Evolutionary conservation across 2,329 filamentous ascomycete genomes (phyloP).

Genomic region (Botrytis paeoniae): DNA sequence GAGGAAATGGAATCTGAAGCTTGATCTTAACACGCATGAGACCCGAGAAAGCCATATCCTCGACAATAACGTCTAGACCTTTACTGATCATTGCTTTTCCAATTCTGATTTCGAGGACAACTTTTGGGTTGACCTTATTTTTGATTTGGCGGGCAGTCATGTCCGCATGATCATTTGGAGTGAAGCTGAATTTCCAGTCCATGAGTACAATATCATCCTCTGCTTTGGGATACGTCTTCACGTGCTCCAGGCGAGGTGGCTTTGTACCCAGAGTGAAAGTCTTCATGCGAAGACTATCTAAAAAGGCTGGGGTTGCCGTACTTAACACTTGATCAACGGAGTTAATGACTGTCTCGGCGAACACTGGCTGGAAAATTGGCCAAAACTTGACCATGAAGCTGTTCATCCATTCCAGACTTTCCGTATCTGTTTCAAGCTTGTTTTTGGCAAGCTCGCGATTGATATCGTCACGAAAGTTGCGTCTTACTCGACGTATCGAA

Average conservation of each 20-base stretch:
- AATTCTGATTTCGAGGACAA: conserved; percentile 90
- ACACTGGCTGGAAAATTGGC: conserved; percentile 95
- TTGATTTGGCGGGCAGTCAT: conserved; percentile 86
- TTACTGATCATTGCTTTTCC: conserved; percentile 98
- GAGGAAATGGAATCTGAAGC: conserved; percentile 91
- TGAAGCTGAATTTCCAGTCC: conserved; percentile 99
- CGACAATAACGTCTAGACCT: conserved; percentile 93
- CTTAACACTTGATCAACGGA: conserved; percentile 96
- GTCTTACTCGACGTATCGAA: conserved; percentile 85
- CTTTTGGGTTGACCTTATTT: conserved; percentile 95
- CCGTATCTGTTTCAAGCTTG: conserved; percentile 82
- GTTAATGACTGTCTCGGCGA: conserved; percentile 87
- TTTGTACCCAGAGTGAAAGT: conserved; percentile 93
- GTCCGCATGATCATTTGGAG: conserved; percentile 87
- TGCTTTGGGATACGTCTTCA: conserved; percentile 95
- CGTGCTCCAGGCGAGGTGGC: conserved; percentile 92
- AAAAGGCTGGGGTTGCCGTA: conserved; percentile 83
- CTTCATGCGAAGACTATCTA: conserved; percentile 91
- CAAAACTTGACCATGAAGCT: conserved; percentile 98
- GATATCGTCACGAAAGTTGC: conserved; percentile 95
- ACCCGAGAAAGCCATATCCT: conserved; percentile 94
- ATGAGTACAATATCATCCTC: conserved; percentile 95
- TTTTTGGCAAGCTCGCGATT: conserved; percentile 84
- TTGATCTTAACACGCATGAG: conserved; percentile 98
- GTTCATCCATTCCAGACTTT: conserved; percentile 98